Evolutionary conservation across 2,329 filamentous ascomycete genomes (phyloP).

Genomic region (Cladosporium phlei): DNA sequence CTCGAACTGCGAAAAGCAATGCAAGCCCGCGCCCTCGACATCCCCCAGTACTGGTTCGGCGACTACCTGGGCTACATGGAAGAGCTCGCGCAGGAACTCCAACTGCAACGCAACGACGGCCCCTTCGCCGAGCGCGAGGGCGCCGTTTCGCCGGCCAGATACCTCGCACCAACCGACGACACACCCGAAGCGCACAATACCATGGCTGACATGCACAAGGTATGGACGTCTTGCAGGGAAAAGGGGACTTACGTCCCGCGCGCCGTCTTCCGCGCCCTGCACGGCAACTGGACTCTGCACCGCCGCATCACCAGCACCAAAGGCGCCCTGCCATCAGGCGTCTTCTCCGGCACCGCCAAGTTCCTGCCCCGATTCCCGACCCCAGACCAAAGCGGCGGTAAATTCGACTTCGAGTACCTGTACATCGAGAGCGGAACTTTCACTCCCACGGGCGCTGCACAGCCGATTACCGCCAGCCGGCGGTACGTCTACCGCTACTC

Average conservation of each 20-base stretch:
- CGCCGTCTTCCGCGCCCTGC: slow-evolving; percentile 29
- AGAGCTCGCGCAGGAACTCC: slow-evolving; percentile 58
- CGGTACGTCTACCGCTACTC: slow-evolving; percentile 71
- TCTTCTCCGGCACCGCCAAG: slow-evolving; percentile 24
- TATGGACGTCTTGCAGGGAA: slow-evolving; percentile 22
- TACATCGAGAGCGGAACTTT: slow-evolving; percentile 29
- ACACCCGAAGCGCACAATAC: slow-evolving; percentile 40
- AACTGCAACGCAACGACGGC: slow-evolving; percentile 42
- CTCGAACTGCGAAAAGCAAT: slow-evolving; percentile 47
- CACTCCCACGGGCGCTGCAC: slow-evolving; percentile 16
- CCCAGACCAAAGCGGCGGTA: slow-evolving; percentile 15
- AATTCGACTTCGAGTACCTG: slow-evolving; percentile 30
- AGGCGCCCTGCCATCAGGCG: slow-evolving; percentile 25
- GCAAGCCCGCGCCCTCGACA: slow-evolving; percentile 39
- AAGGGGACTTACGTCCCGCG: slow-evolving; percentile 26
- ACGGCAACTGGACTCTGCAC: slow-evolving; percentile 29
- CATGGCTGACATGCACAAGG: slow-evolving; percentile 42
- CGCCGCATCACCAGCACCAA: slow-evolving; percentile 26
- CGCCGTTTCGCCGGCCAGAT: slow-evolving; percentile 35
- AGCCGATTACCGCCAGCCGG: slow-evolving; percentile 54
- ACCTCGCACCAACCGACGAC: slow-evolving; percentile 26
- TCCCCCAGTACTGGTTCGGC: slow-evolving; percentile 74
- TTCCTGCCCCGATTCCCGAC: slow-evolving; percentile 29
- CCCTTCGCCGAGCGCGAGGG: slow-evolving; percentile 47
- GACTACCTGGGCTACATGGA: slow-evolving; percentile 76